A percentile compares a stretch with the other conserved stretches of the same genome.
Conservation (phyloP, 768 basidiomycete genomes). For the Boletus rubescentipes region DNA sequence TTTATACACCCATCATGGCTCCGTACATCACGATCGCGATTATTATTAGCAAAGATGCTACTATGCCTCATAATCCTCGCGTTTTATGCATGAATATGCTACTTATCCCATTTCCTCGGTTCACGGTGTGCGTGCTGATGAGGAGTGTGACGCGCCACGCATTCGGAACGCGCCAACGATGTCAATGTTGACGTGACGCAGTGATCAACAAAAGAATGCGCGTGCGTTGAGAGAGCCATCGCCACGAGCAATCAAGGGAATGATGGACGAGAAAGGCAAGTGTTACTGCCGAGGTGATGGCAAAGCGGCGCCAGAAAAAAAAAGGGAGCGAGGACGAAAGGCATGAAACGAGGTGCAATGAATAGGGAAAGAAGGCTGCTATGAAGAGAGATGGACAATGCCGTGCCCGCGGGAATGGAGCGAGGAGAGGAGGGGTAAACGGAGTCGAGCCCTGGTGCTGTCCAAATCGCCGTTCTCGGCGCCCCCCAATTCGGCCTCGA, state of each 20-base stretch:
- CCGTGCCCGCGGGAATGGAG: conserved; percentile 3
- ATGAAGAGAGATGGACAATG: background rate
- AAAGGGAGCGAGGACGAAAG: background rate
- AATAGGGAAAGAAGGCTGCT: conserved; percentile 1
- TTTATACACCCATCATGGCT: conserved; percentile 7
- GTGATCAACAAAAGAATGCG: conserved; percentile 16
- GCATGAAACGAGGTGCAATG: background rate
- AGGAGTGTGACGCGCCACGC: background rate
- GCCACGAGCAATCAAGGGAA: conserved; percentile 7
- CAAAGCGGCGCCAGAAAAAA: background rate
- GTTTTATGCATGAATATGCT: conserved; percentile 20
- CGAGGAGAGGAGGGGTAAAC: too few relatives aligned
- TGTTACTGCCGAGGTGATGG: conserved; percentile 5
- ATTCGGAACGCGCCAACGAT: conserved; percentile 1
- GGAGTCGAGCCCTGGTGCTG: too few relatives aligned
- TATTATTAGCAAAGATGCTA: conserved; percentile 24
- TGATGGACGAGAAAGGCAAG: conserved; percentile 1
- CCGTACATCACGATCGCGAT: conserved; percentile 18
- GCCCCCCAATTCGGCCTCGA: too few relatives aligned
- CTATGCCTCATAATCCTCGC: conserved; percentile 17
- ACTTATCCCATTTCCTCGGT: background rate
- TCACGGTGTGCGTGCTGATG: background rate
- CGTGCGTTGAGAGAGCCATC: background rate
- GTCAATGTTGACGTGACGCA: conserved; percentile 8
- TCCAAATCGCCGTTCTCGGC: too few relatives aligned